Evolutionary conservation across 192 early-diverging fungal genomes (phyloP).

Genomic region (Podila epigama): DNA sequence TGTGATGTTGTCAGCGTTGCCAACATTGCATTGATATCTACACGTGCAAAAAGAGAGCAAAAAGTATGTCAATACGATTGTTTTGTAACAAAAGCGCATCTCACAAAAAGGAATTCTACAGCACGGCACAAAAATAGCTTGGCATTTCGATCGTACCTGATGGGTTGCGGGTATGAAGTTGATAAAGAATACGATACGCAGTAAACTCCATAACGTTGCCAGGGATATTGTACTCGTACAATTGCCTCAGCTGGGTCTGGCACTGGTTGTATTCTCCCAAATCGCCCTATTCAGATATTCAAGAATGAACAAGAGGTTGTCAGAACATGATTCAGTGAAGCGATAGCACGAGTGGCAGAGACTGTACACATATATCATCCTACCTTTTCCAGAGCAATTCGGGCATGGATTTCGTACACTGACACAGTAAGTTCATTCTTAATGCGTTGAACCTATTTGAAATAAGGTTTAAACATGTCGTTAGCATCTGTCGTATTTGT

Average conservation of each 20-base stretch:
- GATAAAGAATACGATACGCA: constrained; percentile 93
- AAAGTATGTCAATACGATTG: background rate
- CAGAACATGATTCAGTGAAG: constrained; percentile 3
- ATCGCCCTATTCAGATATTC: constrained; percentile 66
- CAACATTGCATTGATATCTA: constrained; percentile 86
- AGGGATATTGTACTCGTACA: constrained; percentile 76
- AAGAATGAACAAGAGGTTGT: constrained; percentile 3
- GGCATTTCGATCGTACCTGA: constrained; percentile 59
- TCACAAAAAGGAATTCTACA: too few relatives aligned
- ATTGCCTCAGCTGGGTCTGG: constrained; percentile 90
- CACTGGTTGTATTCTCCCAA: constrained; percentile 99
- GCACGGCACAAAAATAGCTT: background rate
- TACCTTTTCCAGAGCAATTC: constrained; percentile 95
- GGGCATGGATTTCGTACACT: constrained; percentile 94
- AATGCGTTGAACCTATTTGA: constrained; percentile 81
- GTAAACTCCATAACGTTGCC: constrained; percentile 90
- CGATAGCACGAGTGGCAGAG: background rate
- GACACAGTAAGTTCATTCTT: constrained; percentile 92
- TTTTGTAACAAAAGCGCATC: background rate
- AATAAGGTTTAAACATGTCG: background rate
- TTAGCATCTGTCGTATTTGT: too few relatives aligned
- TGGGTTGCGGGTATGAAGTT: constrained; percentile 86
- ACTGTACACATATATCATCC: too few relatives aligned
- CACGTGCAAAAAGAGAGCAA: background rate
- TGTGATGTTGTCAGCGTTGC: constrained; percentile 72